A percentile compares a stretch with the other conserved stretches of the same genome.
phyloP scores from a whole-genome alignment of 495 filamentous ascomycete species.

The Astrocystis sublimbata region DNA sequence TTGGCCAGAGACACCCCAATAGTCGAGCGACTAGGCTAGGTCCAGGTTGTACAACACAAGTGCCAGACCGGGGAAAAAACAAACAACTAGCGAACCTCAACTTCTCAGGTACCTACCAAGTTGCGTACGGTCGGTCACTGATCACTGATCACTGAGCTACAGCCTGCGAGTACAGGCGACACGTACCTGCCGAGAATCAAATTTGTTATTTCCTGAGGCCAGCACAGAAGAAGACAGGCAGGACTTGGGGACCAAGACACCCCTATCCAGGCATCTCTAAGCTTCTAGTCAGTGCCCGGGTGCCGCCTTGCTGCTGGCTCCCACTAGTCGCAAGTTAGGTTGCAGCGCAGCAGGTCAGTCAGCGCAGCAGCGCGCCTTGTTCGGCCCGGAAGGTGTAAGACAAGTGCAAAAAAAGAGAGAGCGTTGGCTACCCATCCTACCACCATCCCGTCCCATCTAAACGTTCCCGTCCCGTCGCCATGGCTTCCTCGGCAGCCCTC shows the following conservation, averaged over 20 bases:
- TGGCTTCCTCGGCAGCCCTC: constrained; percentile 32
- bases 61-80: not conserved
- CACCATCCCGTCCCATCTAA: no score
- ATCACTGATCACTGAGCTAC: not conserved
- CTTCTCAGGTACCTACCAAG: not conserved
- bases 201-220: not conserved
- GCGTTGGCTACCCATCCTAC: no score
- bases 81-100: not conserved
- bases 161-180: no score
- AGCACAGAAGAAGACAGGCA: no score
- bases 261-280: no score
- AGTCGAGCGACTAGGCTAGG: not conserved
- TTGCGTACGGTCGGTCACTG: not conserved
- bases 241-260: not conserved
- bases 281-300: no score
- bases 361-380: not conserved
- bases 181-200: no score
- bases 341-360: no score
- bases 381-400: not conserved
- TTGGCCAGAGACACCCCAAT: constrained; percentile 3
- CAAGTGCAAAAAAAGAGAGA: not conserved
- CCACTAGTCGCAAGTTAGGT: not conserved
- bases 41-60: not conserved
- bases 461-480: constrained; percentile 21
- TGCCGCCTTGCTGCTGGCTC: not conserved